Base-by-base conservation (phyloP, 352 stramenopile genomes). In the Aphanomyces invadans region DNA sequence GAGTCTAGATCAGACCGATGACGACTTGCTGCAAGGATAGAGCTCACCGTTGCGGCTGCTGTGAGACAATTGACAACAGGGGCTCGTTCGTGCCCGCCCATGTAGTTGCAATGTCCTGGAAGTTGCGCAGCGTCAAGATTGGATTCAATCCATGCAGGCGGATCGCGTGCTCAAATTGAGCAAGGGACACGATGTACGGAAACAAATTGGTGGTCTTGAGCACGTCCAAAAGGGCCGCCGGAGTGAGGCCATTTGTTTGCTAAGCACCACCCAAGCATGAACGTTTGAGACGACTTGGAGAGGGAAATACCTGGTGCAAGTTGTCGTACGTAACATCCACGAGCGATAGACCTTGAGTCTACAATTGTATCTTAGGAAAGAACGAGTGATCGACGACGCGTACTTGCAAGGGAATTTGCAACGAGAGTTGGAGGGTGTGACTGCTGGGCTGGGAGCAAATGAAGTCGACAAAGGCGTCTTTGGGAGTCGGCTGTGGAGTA, bases 161-260 rank as follows among this genome's bases (percentile, higher is more conserved):
- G 15, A 32, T 4, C 10, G 44, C 31, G 12, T 4, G 12, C 17
- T 65, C 44, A n/a, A 25, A 65, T 2, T 65, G 26, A 10, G 29
- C 42, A 21, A 54, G 33, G 10, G 36, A 65, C n/a, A 65, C 36
- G 19, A 56, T n/a, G 46, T 65, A 65, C 4, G 59, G 59, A 54
- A 52, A 38, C 28, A 65, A 44, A 15, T 28, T 23, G 11, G 42
- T 52, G 17, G 33, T 11, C 28, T 55, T 44, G 2, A 65, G 29
- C 17, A 17, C 1, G 11, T 21, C 44, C 23, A 65, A 39, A 9
- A 65, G 46, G 17, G 38, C 26, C 28, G 36, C 33, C 17, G 29
- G 0, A 21, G 38, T 55, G 15, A 31, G 17, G 33, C 59, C 59
- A 17, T 65, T 19, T 12, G 38, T 32, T 52, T 44, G 17, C 53